phyloP scores from a whole-genome alignment of 345 rosid genomes.

The Lepidium sativum region DNA sequence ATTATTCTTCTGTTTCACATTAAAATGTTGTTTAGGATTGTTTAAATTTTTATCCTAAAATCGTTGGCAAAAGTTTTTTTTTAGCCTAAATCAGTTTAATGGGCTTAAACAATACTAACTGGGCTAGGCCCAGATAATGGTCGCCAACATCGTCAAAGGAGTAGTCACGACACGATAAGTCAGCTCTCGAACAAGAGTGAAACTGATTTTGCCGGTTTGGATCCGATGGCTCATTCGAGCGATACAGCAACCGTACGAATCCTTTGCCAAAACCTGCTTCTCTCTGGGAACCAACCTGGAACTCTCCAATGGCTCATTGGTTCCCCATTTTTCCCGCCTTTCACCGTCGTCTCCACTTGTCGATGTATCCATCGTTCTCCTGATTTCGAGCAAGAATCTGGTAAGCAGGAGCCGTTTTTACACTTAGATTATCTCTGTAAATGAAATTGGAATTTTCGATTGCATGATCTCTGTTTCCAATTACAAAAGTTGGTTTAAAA shows the following conservation, averaged over 20 bases:
- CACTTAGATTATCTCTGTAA: not conserved
- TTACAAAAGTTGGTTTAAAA: not conserved
- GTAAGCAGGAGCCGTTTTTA: conserved; percentile 20
- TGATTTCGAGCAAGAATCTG: conserved; percentile 67
- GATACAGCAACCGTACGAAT: conserved; percentile 35
- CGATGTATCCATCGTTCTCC: conserved; percentile 53
- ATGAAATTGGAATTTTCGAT: not conserved
- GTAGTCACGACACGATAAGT: not conserved
- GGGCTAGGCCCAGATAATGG: not conserved
- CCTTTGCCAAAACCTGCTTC: conserved; percentile 44
- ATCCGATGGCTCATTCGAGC: conserved; percentile 34
- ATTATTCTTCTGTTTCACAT: too few relatives aligned
- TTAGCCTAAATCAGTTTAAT: not conserved
- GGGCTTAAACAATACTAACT: not conserved
- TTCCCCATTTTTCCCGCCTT: conserved; percentile 63
- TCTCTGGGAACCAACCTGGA: conserved; percentile 34
- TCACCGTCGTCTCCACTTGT: conserved; percentile 69
- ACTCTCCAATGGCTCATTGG: conserved; percentile 82
- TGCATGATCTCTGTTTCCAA: not conserved
- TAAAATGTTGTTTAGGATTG: too few relatives aligned
- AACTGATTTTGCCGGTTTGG: conserved; percentile 5
- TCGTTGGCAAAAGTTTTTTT: too few relatives aligned
- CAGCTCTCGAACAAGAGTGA: not conserved
- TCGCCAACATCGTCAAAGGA: conserved; percentile 1
- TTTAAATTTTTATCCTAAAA: not conserved